phyloP scores from a whole-genome alignment of 1,284 basidiomycete genomes.

The Chiua sp. region DNA sequence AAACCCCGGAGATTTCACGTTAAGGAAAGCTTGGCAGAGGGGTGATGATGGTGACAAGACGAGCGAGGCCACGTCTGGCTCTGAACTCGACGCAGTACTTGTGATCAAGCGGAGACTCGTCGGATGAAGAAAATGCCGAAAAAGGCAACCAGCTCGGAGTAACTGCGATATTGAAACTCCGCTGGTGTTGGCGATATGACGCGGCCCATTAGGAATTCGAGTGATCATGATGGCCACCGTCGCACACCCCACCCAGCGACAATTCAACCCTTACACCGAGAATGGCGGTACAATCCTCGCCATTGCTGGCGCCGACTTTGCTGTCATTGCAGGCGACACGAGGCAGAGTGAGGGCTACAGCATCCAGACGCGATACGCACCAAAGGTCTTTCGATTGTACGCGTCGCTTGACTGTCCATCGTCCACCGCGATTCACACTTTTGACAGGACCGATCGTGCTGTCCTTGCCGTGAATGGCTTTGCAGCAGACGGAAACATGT shows the following conservation, averaged over 20 bases:
- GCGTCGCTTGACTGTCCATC: slow-evolving; percentile 22
- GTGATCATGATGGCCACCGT: slow-evolving; percentile 43
- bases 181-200: slow-evolving; percentile 19
- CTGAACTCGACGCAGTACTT: no score
- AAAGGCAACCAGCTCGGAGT: no score
- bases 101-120: no score
- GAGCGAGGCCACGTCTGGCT: no score
- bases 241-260: slow-evolving; percentile 57
- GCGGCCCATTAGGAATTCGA: slow-evolving; percentile 20
- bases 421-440: slow-evolving; percentile 9
- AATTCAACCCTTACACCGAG: slow-evolving; percentile 88
- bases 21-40: no score
- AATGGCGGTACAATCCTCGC: slow-evolving; percentile 96
- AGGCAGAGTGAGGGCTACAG: slow-evolving; percentile 93
- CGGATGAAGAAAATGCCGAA: background rate
- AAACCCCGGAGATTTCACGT: no score
- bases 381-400: slow-evolving; percentile 86
- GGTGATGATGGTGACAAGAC: no score
- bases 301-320: slow-evolving; percentile 91
- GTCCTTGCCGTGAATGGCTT: slow-evolving; percentile 95
- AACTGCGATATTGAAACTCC: slow-evolving; percentile 6
- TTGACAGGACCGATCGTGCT: slow-evolving; percentile 84
- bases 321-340: slow-evolving; percentile 94
- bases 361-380: slow-evolving; percentile 96
- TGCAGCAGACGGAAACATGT: slow-evolving; percentile 94